phyloP scores from a whole-genome alignment of 2,329 filamentous ascomycete genomes.

The Microsporum canis region DNA sequence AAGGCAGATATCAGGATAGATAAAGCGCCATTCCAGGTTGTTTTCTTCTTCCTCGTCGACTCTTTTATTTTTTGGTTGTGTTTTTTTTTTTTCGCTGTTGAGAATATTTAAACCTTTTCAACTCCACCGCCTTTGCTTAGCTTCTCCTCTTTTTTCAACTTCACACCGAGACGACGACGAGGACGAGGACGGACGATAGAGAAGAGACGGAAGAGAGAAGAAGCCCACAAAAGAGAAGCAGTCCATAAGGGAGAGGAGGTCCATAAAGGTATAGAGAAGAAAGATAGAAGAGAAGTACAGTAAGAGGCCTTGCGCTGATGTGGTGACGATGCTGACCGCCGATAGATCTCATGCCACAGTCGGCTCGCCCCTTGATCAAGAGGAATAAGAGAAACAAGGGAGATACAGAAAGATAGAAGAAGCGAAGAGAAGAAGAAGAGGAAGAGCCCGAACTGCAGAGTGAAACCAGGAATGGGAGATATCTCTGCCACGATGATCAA shows the following conservation, averaged over 20 bases:
- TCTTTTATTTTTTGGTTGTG: background rate
- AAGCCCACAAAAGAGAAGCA: background rate
- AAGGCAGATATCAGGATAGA: background rate
- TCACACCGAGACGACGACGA: background rate
- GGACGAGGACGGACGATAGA: background rate
- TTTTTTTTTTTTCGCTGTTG: background rate
- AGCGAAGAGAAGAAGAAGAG: background rate
- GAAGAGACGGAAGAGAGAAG: background rate
- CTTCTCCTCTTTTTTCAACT: background rate
- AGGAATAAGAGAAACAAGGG: background rate
- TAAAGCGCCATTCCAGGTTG: background rate
- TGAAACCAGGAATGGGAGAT: conserved; percentile 38
- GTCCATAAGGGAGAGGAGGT: background rate
- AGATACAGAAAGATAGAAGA: background rate
- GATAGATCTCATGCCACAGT: background rate
- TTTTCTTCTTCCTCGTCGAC: background rate
- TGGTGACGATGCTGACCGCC: background rate
- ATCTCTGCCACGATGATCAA: conserved; percentile 55
- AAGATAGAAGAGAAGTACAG: background rate
- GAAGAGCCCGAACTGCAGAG: background rate
- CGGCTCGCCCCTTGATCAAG: background rate
- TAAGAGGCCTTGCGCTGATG: background rate
- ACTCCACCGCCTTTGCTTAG: background rate
- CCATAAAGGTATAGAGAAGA: background rate
- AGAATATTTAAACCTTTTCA: background rate